A percentile compares a stretch with the other conserved stretches of the same genome.
Conservation (phyloP, 2,329 filamentous ascomycete genomes). For the Pseudogymnoascus sp. region DNA sequence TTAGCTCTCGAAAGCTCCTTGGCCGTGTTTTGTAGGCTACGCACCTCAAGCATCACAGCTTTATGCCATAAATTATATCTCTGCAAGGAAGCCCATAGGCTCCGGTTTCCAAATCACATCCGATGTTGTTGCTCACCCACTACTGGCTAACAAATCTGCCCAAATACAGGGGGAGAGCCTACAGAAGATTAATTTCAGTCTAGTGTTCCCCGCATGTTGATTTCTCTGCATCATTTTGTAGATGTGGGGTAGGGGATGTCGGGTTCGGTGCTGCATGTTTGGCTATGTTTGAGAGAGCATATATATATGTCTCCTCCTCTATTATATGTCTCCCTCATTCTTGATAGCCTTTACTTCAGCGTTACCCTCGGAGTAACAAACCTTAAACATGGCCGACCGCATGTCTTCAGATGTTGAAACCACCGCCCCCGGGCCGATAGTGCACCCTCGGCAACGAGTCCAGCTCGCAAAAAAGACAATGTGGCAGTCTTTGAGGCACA, state of each 20-base stretch:
- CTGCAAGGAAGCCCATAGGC: background rate
- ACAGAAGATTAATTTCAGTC: background rate
- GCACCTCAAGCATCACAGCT: background rate
- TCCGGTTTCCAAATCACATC: background rate
- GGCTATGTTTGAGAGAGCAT: background rate
- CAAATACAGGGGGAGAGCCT: background rate
- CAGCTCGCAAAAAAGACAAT: constrained; percentile 13
- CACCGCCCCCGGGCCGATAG: background rate
- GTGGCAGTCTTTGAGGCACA: constrained; percentile 26
- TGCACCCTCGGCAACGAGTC: constrained; percentile 7
- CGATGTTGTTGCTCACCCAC: background rate
- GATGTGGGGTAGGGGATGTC: background rate
- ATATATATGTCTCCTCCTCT: background rate
- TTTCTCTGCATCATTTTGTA: background rate
- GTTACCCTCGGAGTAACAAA: background rate
- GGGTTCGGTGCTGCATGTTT: background rate
- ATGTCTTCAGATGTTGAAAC: background rate
- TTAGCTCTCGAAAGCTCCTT: background rate
- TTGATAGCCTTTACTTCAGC: background rate
- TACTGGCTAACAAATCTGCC: background rate
- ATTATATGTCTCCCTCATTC: background rate
- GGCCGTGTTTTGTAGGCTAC: background rate
- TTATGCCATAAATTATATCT: background rate
- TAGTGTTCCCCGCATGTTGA: background rate
- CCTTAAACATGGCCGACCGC: background rate